Conservation (phyloP, 2,329 filamentous ascomycete species). For the Fusarium citri region DNA sequence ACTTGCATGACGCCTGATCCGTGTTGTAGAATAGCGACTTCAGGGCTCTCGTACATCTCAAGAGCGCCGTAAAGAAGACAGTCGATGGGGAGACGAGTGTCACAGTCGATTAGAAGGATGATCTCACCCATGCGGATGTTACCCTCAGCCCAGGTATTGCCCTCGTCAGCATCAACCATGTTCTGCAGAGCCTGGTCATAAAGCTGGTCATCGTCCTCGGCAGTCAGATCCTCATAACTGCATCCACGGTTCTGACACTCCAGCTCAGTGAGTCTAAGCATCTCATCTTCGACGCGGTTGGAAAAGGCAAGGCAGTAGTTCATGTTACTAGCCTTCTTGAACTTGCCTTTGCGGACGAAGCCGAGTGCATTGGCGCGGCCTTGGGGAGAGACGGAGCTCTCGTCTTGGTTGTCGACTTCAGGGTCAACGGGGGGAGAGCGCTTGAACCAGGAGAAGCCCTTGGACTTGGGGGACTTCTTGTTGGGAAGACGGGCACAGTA, state of each 20-base stretch:
- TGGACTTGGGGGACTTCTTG: conserved; percentile 44
- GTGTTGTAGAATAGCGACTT: conserved; percentile 79
- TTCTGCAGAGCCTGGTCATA: conserved; percentile 60
- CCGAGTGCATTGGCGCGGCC: conserved; percentile 54
- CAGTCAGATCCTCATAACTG: conserved; percentile 56
- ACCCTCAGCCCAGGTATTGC: conserved; percentile 66
- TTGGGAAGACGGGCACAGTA: conserved; percentile 65
- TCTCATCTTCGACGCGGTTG: conserved; percentile 65
- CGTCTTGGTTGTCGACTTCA: conserved; percentile 53
- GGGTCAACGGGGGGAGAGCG: conserved; percentile 32
- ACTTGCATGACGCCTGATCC: conserved; percentile 83
- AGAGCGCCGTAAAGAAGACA: conserved; percentile 76
- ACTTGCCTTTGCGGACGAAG: conserved; percentile 69
- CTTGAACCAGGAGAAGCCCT: conserved; percentile 55
- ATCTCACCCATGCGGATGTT: conserved; percentile 69
- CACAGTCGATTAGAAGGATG: conserved; percentile 73
- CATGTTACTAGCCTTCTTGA: conserved; percentile 77
- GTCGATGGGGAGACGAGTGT: conserved; percentile 72
- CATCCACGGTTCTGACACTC: conserved; percentile 39
- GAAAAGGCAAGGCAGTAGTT: conserved; percentile 70
- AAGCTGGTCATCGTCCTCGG: conserved; percentile 56
- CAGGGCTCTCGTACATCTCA: conserved; percentile 76
- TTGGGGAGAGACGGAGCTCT: conserved; percentile 51
- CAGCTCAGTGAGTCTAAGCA: conserved; percentile 47
- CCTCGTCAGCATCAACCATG: conserved; percentile 62